phyloP scores from a whole-genome alignment of 2,329 filamentous ascomycete species.

The Ramularia collo-cygni region DNA sequence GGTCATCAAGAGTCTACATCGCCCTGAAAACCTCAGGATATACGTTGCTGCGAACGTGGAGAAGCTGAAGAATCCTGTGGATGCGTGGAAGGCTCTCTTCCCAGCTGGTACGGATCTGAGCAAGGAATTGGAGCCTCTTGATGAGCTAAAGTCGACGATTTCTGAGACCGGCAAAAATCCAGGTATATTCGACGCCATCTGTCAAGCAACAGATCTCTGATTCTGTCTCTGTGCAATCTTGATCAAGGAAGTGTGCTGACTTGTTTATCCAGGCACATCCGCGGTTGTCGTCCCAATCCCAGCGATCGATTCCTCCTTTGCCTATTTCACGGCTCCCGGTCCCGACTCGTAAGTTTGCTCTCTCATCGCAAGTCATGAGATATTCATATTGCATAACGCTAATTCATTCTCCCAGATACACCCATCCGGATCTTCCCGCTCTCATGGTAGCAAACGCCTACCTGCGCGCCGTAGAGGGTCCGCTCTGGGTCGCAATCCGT shows the following conservation, averaged over 20 bases:
- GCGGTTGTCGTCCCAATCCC: constrained; percentile 83
- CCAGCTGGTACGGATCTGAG: constrained; percentile 42
- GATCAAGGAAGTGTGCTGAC: no score
- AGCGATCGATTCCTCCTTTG: constrained; percentile 86
- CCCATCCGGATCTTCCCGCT: constrained; percentile 71
- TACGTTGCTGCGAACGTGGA: constrained; percentile 75
- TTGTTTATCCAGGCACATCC: constrained; percentile 49
- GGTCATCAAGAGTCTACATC: constrained; percentile 69
- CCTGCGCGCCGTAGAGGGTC: constrained; percentile 87
- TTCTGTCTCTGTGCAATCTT: no score
- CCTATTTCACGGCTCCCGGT: constrained; percentile 66
- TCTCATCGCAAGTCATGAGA: no score
- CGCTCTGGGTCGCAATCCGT: constrained; percentile 87
- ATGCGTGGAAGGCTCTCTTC: constrained; percentile 65
- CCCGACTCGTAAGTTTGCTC: constrained; percentile 54
- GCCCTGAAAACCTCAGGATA: constrained; percentile 76
- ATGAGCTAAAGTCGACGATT: constrained; percentile 62
- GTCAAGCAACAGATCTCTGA: no score
- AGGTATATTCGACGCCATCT: no score
- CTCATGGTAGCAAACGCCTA: constrained; percentile 85
- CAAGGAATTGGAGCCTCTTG: constrained; percentile 60
- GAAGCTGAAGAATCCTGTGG: constrained; percentile 67
- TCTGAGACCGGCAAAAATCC: constrained; percentile 67
- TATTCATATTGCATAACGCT: no score
- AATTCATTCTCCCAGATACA: constrained; percentile 44